Evolutionary conservation across 768 basidiomycete genomes (phyloP).

Genomic region (Mycena venus): DNA sequence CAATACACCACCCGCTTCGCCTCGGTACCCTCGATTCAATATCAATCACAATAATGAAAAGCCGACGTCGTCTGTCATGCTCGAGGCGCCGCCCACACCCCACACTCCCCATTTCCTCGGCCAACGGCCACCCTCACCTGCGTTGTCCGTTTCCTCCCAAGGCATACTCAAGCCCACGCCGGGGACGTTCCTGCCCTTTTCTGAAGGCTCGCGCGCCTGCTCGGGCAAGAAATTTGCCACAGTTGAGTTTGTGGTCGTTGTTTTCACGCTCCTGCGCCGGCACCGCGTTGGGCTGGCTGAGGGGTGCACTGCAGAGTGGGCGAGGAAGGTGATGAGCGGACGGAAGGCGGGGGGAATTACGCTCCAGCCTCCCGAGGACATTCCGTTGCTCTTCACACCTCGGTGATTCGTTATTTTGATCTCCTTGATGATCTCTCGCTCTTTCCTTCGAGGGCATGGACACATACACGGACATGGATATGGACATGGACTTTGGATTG

Average conservation of each 20-base stretch:
- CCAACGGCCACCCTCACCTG: not conserved
- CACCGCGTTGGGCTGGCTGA: constrained; percentile 12
- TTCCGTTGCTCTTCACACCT: constrained; percentile 6
- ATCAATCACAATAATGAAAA: not conserved
- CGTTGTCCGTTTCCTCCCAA: not conserved
- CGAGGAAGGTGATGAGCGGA: constrained; percentile 1
- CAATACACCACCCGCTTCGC: not conserved
- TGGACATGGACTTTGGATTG: too few species aligned
- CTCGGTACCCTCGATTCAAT: too few species aligned
- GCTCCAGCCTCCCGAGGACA: constrained; percentile 14
- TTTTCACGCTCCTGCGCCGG: constrained; percentile 11
- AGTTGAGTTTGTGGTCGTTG: constrained; percentile 20
- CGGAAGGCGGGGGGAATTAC: constrained; percentile 24
- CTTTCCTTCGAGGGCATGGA: too few species aligned
- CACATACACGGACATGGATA: too few species aligned
- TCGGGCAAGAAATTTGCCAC: constrained; percentile 27
- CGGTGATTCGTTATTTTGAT: too few species aligned
- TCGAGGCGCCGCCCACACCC: not conserved
- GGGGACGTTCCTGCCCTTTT: constrained; percentile 30
- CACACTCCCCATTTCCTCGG: not conserved
- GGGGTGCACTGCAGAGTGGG: constrained; percentile 14
- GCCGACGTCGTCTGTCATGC: not conserved
- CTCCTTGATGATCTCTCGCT: too few species aligned
- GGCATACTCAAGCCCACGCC: constrained; percentile 21
- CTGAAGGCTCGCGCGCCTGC: constrained; percentile 29